Evolutionary conservation across 306 rosid genomes (phyloP).

Genomic region (Cicer yamashitae): DNA sequence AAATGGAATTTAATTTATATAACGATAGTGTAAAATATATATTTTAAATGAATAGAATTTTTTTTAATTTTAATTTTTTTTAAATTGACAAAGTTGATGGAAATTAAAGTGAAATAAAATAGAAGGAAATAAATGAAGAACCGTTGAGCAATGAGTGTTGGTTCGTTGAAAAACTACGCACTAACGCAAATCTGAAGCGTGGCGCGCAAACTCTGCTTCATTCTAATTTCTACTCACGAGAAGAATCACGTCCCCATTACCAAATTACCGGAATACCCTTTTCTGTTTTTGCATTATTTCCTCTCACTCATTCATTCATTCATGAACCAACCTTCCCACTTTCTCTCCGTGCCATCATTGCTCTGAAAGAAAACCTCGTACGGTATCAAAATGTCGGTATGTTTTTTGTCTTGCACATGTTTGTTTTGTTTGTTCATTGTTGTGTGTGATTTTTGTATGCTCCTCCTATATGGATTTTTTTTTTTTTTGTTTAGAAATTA

Average conservation of each 20-base stretch:
- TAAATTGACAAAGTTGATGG: too few species aligned
- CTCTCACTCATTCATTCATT: background rate
- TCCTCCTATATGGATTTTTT: background rate
- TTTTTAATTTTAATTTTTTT: too few species aligned
- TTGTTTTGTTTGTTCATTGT: constrained; percentile 24
- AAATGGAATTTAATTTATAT: too few species aligned
- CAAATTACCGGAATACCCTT: constrained; percentile 23
- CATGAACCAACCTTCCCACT: constrained; percentile 5
- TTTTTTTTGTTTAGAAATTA: background rate
- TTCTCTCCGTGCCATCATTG: background rate
- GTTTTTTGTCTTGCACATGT: constrained; percentile 32
- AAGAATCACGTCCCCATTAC: background rate
- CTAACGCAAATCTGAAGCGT: background rate
- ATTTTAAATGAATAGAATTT: too few species aligned
- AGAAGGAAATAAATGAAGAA: background rate
- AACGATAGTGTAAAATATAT: too few species aligned
- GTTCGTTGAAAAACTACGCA: constrained; percentile 3
- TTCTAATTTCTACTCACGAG: background rate
- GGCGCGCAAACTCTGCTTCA: constrained; percentile 4
- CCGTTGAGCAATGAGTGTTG: background rate
- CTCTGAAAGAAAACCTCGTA: constrained; percentile 18
- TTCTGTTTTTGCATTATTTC: background rate
- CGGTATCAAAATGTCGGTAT: constrained; percentile 56
- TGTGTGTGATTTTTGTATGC: background rate
- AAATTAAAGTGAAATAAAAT: too few species aligned